A percentile compares a stretch with the other conserved stretches of the same genome.
Conservation (phyloP, 129 eudicot genomes). For the Flaveria trinervia region DNA sequence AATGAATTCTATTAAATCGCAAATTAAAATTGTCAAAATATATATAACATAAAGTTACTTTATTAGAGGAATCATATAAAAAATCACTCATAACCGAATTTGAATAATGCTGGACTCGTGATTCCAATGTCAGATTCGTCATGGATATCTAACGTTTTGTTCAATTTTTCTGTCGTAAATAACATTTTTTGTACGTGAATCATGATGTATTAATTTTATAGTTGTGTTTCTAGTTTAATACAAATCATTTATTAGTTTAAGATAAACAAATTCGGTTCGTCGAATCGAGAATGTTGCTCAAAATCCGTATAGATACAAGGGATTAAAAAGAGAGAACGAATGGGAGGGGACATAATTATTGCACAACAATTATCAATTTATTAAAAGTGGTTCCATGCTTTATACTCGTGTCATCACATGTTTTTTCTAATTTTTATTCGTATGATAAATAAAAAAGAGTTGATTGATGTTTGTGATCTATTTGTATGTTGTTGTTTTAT, state of each 20-base stretch:
- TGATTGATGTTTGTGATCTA: not conserved
- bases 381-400: conserved; percentile 39
- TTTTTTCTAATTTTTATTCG: not conserved
- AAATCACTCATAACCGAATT: no score
- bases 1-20: no score
- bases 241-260: not conserved
- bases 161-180: no score
- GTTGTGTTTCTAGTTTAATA: not conserved
- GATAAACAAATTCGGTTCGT: conserved; percentile 15
- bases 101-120: no score
- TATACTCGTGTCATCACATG: conserved; percentile 31
- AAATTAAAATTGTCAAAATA: no score
- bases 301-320: conserved; percentile 22
- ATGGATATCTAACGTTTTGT: no score
- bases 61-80: no score
- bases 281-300: conserved; percentile 9
- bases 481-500: no score
- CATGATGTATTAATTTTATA: not conserved
- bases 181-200: no score
- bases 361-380: conserved; percentile 5
- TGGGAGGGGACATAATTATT: conserved; percentile 33
- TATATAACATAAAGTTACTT: no score
- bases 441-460: not conserved
- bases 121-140: no score
- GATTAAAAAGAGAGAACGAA: conserved; percentile 17